Conservation (phyloP, 148 eudicot species). For the Persicaria maculosa region DNA sequence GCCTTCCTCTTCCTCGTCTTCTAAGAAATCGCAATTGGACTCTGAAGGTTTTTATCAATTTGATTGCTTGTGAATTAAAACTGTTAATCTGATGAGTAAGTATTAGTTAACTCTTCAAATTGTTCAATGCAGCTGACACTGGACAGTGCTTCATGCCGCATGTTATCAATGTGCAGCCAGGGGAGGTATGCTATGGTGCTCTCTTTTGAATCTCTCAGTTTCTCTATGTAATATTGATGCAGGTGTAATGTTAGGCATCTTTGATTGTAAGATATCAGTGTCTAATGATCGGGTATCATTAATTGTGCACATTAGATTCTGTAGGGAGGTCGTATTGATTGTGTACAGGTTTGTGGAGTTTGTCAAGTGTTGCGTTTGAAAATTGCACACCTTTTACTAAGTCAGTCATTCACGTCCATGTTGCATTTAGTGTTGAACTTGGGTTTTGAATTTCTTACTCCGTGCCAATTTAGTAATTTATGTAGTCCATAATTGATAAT, state of each 20-base stretch:
- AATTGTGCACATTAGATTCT: not conserved
- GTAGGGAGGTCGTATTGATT: not conserved
- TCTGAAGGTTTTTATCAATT: conserved; percentile 28
- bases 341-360: not conserved
- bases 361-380: not conserved
- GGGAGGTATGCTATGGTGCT: conserved; percentile 25
- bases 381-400: not conserved
- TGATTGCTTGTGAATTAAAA: not conserved
- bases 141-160: conserved; percentile 37
- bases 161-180: conserved; percentile 34
- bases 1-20: conserved; percentile 24
- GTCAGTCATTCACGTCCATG: not conserved
- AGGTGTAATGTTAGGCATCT: not conserved
- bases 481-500: not conserved
- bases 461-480: too few relatives aligned
- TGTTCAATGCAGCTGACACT: conserved; percentile 23
- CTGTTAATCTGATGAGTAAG: not conserved
- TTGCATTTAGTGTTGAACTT: not conserved
- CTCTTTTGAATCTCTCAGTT: not conserved
- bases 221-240: not conserved
- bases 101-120: not conserved
- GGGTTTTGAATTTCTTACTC: not conserved
- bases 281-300: not conserved
- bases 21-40: conserved; percentile 36
- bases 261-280: not conserved